A percentile compares a stretch with the other conserved stretches of the same genome.
phyloP scores from a whole-genome alignment of 345 rosid species.

The Citrus australasica region DNA sequence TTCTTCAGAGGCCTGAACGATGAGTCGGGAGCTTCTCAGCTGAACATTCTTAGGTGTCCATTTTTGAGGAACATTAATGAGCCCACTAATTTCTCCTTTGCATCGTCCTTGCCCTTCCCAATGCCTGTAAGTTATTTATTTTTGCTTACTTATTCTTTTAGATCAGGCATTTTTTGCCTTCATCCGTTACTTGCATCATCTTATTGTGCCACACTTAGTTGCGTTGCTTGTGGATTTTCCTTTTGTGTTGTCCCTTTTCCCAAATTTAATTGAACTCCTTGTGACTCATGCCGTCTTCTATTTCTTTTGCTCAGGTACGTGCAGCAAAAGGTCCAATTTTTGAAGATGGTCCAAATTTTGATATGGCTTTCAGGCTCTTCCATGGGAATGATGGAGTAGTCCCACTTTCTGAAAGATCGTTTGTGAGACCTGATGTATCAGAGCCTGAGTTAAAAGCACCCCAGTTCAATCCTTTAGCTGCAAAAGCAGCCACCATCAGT shows the following conservation, averaged over 20 bases:
- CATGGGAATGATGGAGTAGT: conserved; percentile 95
- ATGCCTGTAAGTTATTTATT: conserved; percentile 61
- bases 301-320: conserved; percentile 36
- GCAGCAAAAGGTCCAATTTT: conserved; percentile 84
- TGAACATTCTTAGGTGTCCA: conserved; percentile 71
- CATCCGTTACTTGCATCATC: not conserved
- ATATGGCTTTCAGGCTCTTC: conserved; percentile 84
- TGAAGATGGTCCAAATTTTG: conserved; percentile 98
- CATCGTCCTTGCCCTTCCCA: conserved; percentile 60
- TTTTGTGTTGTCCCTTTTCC: not conserved
- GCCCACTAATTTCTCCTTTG: conserved; percentile 85
- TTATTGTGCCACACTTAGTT: not conserved
- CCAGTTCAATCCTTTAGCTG: conserved; percentile 85
- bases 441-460: conserved; percentile 37
- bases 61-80: conserved; percentile 95
- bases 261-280: not conserved
- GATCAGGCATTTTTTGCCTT: not conserved
- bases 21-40: conserved; percentile 43
- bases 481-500: conserved; percentile 92
- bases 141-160: not conserved
- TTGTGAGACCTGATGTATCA: conserved; percentile 26
- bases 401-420: conserved; percentile 67
- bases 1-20: conserved; percentile 53
- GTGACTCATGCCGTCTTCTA: not conserved
- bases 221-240: not conserved